Evolutionary conservation across 78 protist genomes (phyloP), one percentile per base, ranked within the genome.

Genomic region (Polysphondylium violaceum): DNA sequence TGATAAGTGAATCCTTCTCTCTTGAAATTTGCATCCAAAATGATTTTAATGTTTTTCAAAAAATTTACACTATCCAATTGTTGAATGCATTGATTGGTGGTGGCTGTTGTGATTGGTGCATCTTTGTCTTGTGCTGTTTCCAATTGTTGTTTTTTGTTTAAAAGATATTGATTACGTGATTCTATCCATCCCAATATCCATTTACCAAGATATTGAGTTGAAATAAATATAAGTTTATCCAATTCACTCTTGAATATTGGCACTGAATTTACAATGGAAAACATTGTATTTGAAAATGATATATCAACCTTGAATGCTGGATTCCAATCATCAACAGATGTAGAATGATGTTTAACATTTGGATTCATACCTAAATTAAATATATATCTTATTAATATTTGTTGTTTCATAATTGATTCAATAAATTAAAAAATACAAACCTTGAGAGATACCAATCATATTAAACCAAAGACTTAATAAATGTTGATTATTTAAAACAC

Each of bases 281-380:
- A 67, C 25, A 83, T 58, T 3, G 79, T 83, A 25, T 58, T 29
- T 2, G 53, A 23, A 19, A 83, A 69, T 7, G 79, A 55, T 31
- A 83, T 55, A 44, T 83, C 91, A 19, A 83, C 27, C n/a, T 29
- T 69, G 79, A 83, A 83, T 3, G 91, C 60, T 2, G 79, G 74
- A 1, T 35, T 6, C 91, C 91, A 83, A 38, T 83, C 91, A 14
- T 69, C 69, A 0, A 47, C 36, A 0, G 17, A n/a, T 0, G 73
- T 69, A 0, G 21, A 5, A 1, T 23, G 63, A n/a, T 4, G 33
- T 19, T 31, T 12, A 16, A 83, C 9, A n/a, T 83, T 83, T 25
- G 91, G 91, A 44, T 83, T 83, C 91, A 83, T 83, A 21, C 91
- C n/a, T n/a, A n/a, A n/a, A n/a, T n/a, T n/a, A n/a, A n/a, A n/a